A percentile compares a stretch with the other conserved stretches of the same genome.
Evolutionary conservation across 2,329 filamentous ascomycete genomes (phyloP).

Genomic region (Ascocoryne sarcoides): DNA sequence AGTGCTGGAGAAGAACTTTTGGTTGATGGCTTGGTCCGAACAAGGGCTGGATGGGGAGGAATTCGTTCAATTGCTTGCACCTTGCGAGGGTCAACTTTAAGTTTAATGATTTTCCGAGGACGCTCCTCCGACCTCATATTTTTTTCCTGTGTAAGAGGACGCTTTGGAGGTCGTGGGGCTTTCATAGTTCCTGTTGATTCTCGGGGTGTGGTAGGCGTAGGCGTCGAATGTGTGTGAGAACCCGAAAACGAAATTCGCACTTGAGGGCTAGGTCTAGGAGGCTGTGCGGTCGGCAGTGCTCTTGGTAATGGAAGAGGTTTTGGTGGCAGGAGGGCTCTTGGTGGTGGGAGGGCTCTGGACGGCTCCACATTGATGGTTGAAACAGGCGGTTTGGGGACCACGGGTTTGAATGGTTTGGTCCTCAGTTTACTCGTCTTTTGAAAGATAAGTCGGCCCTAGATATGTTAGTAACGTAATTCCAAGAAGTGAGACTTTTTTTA

Average conservation of each 20-base stretch:
- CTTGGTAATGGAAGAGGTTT: not conserved
- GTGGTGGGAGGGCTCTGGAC: too few relatives aligned
- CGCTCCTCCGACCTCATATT: constrained; percentile 4
- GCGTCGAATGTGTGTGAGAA: too few relatives aligned
- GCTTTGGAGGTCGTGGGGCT: constrained; percentile 13
- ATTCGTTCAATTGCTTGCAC: constrained; percentile 14
- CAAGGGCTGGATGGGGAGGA: constrained; percentile 14
- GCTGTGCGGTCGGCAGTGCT: not conserved
- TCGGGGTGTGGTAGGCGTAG: not conserved
- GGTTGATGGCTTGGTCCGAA: constrained; percentile 9
- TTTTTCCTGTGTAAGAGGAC: constrained; percentile 12
- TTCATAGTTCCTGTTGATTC: constrained; percentile 8
- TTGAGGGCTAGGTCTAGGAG: not conserved
- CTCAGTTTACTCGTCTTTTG: constrained; percentile 24
- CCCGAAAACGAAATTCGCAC: not conserved
- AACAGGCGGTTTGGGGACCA: constrained; percentile 2
- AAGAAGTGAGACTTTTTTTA: constrained; percentile 15
- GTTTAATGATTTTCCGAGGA: constrained; percentile 15
- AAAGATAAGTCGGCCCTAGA: constrained; percentile 24
- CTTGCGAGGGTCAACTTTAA: constrained; percentile 11
- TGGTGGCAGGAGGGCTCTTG: not conserved
- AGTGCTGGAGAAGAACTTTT: constrained; percentile 16
- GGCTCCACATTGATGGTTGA: not conserved
- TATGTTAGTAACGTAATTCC: constrained; percentile 5
- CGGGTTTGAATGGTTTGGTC: constrained; percentile 12